Conservation (phyloP, 805 yeast species). For the Candida montana region DNA sequence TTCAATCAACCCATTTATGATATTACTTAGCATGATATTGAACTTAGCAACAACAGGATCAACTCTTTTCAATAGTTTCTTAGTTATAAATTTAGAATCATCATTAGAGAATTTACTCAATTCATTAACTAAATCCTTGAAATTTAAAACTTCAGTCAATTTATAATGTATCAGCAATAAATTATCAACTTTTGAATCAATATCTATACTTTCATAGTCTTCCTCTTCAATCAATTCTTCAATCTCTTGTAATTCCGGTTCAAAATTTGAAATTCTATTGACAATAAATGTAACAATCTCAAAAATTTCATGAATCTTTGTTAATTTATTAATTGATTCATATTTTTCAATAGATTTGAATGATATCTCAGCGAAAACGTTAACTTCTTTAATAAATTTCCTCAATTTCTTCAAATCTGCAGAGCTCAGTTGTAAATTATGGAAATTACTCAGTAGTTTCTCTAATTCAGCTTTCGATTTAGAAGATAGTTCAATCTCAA, state of each 20-base stretch:
- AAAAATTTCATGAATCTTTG: slow-evolving; percentile 66
- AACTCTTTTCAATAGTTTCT: slow-evolving; percentile 42
- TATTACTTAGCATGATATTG: slow-evolving; percentile 55
- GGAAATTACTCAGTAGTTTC: slow-evolving; percentile 41
- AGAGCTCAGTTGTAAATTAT: slow-evolving; percentile 33
- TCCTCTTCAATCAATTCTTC: slow-evolving; percentile 48
- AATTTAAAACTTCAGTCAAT: slow-evolving; percentile 67
- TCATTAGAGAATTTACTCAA: slow-evolving; percentile 49
- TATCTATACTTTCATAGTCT: slow-evolving; percentile 30
- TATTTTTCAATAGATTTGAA: slow-evolving; percentile 58
- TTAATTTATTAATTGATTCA: slow-evolving; percentile 60
- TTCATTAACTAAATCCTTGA: slow-evolving; percentile 66
- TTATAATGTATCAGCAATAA: slow-evolving; percentile 64
- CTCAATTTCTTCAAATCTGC: slow-evolving; percentile 47
- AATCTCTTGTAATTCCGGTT: slow-evolving; percentile 43
- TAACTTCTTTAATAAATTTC: slow-evolving; percentile 39
- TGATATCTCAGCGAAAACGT: slow-evolving; percentile 48
- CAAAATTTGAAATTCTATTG: slow-evolving; percentile 53
- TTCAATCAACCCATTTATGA: slow-evolving; percentile 69
- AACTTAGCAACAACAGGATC: slow-evolving; percentile 49
- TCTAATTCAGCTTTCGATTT: slow-evolving; percentile 44
- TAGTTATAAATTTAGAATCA: slow-evolving; percentile 66
- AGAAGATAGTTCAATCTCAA: slow-evolving; percentile 51
- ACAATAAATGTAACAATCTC: slow-evolving; percentile 62
- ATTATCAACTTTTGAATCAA: slow-evolving; percentile 45